Evolutionary conservation across 352 stramenopile species (phyloP), one percentile per base, ranked within the genome.

Genomic region (Saprolegnia diclina): DNA sequence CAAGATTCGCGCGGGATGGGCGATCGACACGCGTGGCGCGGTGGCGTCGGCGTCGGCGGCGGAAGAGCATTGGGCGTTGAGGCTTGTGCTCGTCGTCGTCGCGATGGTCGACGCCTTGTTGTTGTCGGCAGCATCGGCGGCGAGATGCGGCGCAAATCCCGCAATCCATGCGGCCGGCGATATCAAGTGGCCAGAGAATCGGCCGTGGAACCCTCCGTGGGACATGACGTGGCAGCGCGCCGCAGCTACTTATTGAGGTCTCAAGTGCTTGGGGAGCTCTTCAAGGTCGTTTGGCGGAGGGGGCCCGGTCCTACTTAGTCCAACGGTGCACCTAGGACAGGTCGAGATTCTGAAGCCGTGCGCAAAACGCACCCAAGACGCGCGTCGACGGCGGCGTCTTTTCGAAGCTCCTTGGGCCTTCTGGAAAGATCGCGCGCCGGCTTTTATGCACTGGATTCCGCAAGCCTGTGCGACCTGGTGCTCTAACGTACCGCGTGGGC

Each of bases 191-290:
- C 42, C 42, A 48, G 18, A 48, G 42, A 14, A 48, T 48, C 13
- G 42, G 11, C 18, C 42, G 4, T 14, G 42, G 42, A n/a, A 48
- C 11, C 13, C 11, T 48, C 42, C 52, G 24, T 59, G 52, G 52
- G 52, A 59, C 52, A 59, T 59, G 52, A 59, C 52, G 52, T 59
- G 52, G 52, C 52, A 59, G 52, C 52, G 19, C 52, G 11, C 4
- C 24, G n/a, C 29, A 59, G 52, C 52, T 59, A 59, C 52, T 59
- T 59, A 4, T 59, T 59, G 52, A 59, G 52, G 35, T 14, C 11
- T 48, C 13, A 48, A 48, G 42, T n/a, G 18, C 38, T 16, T 7
- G 7, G 52, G 32, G 16, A 57, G 52, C 52, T 16, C 52, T 7
- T 7, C 7, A 16, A 57, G 52, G 32, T 57, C 22, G 7, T 16